Evolutionary conservation across 1,284 basidiomycete species (phyloP).

Genomic region (Porogramme epimiltina): DNA sequence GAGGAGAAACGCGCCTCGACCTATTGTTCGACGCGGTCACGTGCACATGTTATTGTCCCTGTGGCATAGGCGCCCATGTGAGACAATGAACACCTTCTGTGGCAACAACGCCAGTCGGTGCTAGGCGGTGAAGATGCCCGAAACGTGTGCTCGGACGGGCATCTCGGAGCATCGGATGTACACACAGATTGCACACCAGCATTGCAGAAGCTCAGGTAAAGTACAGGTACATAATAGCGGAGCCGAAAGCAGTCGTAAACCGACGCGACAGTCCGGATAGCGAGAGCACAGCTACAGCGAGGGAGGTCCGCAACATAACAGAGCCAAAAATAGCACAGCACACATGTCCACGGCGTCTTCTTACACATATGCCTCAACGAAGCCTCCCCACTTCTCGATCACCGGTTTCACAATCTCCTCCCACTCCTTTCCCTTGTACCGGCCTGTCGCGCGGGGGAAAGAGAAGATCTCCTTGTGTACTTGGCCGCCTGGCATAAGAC

Average conservation of each 20-base stretch:
- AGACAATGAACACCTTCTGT: neutral
- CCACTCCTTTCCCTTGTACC: constrained; percentile 67
- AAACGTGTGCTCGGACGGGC: too few species aligned
- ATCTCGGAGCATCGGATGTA: too few species aligned
- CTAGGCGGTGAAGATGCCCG: too few species aligned
- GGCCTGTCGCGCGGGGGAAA: constrained; percentile 56
- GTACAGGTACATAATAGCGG: too few species aligned
- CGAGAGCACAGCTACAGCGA: too few species aligned
- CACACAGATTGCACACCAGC: too few species aligned
- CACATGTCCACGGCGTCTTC: neutral
- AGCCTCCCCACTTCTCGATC: constrained; percentile 74
- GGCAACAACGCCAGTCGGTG: neutral
- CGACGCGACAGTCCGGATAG: too few species aligned
- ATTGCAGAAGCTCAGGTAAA: too few species aligned
- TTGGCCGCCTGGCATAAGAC: constrained; percentile 45
- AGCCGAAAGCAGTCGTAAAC: too few species aligned
- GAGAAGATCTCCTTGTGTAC: constrained; percentile 78
- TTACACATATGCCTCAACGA: constrained; percentile 40
- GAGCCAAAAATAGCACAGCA: too few species aligned
- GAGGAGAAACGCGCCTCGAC: constrained; percentile 8
- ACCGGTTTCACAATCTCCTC: constrained; percentile 72
- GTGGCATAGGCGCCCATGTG: constrained; percentile 2
- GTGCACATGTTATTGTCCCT: constrained; percentile 19
- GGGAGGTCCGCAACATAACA: too few species aligned
- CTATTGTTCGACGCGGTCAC: constrained; percentile 20